These are phyloP conservation scores for Coelastrella sp. DNA, from an alignment of 139 green algal species.

Conservation along the genomic window DNA sequence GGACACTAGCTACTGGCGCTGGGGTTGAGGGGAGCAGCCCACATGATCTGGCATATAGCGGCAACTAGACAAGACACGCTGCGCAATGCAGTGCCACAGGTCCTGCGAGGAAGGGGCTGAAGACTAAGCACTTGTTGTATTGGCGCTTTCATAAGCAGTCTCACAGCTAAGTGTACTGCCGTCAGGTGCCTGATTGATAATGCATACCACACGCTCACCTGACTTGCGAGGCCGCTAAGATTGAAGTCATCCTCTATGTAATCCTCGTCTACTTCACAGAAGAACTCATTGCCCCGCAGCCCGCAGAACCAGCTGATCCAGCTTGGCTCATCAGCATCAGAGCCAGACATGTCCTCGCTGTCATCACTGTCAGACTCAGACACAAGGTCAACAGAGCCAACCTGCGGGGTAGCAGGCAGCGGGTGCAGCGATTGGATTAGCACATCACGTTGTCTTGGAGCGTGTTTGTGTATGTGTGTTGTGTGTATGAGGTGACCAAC, in stretches of 20 bases:
- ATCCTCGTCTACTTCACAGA: constrained; percentile 74
- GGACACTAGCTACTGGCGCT: too few relatives aligned
- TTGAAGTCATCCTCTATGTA: constrained; percentile 99
- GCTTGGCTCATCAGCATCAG: constrained; percentile 68
- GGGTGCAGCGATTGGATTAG: neutral
- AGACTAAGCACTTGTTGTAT: too few relatives aligned
- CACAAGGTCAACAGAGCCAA: constrained; percentile 55
- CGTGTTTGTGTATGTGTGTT: too few relatives aligned
- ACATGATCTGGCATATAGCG: too few relatives aligned
- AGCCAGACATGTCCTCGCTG: constrained; percentile 60
- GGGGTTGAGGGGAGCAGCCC: too few relatives aligned
- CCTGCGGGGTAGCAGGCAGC: neutral
- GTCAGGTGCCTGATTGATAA: constrained; percentile 53
- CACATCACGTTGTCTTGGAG: too few relatives aligned
- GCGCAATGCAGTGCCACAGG: too few relatives aligned
- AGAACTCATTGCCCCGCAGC: constrained; percentile 90
- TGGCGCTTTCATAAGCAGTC: neutral
- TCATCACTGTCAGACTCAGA: constrained; percentile 68
- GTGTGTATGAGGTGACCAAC: too few relatives aligned
- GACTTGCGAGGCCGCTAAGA: constrained; percentile 85
- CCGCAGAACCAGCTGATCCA: constrained; percentile 95
- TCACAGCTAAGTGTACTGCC: neutral
- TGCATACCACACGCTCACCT: constrained; percentile 48
- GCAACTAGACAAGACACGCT: too few relatives aligned
- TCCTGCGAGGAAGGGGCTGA: too few relatives aligned